Conservation (phyloP, 2,329 filamentous ascomycete species). For the Myriosclerotinia duriaeana region DNA sequence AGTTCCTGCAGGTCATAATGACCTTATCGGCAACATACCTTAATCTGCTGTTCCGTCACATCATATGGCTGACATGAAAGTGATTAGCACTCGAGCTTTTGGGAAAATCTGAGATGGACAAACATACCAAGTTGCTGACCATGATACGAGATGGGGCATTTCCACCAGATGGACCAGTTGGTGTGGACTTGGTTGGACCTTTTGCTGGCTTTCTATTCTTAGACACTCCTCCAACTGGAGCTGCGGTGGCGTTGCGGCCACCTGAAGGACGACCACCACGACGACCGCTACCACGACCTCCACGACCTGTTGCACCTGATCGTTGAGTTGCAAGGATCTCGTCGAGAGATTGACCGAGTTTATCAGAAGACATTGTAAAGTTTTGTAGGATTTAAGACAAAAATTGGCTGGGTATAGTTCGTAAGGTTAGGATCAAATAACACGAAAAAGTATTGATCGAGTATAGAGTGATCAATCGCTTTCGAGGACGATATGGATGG, state of each 20-base stretch:
- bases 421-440: conserved; percentile 39
- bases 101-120: conserved; percentile 5
- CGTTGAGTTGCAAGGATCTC: conserved; percentile 78
- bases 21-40: conserved; percentile 99
- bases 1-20: conserved; percentile 62
- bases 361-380: conserved; percentile 81
- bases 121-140: conserved; percentile 93
- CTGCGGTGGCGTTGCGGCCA: conserved; percentile 47
- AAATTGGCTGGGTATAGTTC: conserved; percentile 33
- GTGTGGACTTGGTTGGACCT: conserved; percentile 58
- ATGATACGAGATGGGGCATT: conserved; percentile 71
- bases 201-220: conserved; percentile 63
- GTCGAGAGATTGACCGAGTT: conserved; percentile 95
- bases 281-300: conserved; percentile 46
- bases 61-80: conserved; percentile 71
- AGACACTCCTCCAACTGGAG: conserved; percentile 86
- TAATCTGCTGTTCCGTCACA: conserved; percentile 95
- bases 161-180: conserved; percentile 61
- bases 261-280: conserved; percentile 48
- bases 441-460: conserved; percentile 34
- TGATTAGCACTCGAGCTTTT: conserved; percentile 18
- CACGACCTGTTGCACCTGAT: conserved; percentile 29
- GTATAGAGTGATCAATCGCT: conserved; percentile 29
- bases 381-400: conserved; percentile 32
- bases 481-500: conserved; percentile 31